Conservation (phyloP, 768 basidiomycete species). For the Suillus fuscotomentosus region DNA sequence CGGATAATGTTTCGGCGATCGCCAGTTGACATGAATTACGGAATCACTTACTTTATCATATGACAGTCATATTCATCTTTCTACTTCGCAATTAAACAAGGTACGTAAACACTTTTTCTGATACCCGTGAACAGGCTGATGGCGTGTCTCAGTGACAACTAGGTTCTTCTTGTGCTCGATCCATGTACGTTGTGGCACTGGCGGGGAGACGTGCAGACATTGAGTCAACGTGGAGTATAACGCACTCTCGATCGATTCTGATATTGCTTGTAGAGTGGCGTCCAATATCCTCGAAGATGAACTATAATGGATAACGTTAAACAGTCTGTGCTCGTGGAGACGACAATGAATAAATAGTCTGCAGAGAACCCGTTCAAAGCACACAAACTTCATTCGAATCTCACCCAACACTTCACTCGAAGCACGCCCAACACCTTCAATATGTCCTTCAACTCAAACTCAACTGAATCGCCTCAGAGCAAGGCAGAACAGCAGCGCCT, state of each 20-base stretch:
- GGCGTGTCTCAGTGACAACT: neutral
- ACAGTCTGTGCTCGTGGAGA: neutral
- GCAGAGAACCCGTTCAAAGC: neutral
- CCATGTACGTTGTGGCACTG: neutral
- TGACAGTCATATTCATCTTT: too few relatives aligned
- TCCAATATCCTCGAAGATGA: too few relatives aligned
- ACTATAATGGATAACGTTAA: neutral
- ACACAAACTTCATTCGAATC: too few relatives aligned
- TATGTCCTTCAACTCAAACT: neutral
- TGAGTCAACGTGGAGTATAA: neutral
- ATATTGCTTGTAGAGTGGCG: too few relatives aligned
- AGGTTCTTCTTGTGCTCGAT: neutral
- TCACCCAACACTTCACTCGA: too few relatives aligned
- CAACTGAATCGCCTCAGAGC: neutral
- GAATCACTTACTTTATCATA: neutral
- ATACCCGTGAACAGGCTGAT: neutral
- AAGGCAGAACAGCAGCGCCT: neutral
- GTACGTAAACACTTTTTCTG: neutral
- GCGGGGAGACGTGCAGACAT: neutral
- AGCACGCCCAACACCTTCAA: neutral
- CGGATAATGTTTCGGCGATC: neutral
- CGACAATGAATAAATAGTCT: neutral
- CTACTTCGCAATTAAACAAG: neutral
- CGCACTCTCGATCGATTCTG: neutral
- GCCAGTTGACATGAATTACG: neutral